Base-by-base conservation (phyloP, 768 basidiomycete species). In the Boletales sp. region DNA sequence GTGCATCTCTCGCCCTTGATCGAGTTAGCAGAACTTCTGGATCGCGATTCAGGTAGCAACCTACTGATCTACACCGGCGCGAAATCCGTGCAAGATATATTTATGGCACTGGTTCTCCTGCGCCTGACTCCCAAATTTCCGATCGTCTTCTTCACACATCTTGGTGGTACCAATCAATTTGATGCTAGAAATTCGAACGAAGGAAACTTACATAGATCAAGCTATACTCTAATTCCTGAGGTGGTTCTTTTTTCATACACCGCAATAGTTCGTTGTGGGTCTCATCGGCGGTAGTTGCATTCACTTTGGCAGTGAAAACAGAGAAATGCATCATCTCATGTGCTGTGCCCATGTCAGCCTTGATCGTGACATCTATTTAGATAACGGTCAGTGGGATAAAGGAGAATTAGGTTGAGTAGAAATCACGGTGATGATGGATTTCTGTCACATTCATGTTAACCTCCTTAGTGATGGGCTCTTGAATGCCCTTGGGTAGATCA, bases 371-470 rank as follows among this genome's bases (percentile, higher is more conserved):
- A 21, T 4, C 21, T 21, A 21, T 21, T 21, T 21, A 4, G 21
- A 21, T 21, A 21, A 21, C 21, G 21, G 21, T 21, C 21, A 21
- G 21, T 4, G 21, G 21, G 21, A 21, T 21, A 21, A 21, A 21
- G 4, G 4, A 21, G 21, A 21, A 2, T 21, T 21, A 21, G 2
- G 21, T 21, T 21, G 21, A 21, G 21, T 21, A 21, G 21, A 21
- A 2, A 21, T 21, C 21, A 21, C 21, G 21, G 21, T 21, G 21
- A 21, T 21, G 21, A 21, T 80, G 75, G n/a, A 97, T 69, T 11
- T 75, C 74, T 31, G 70, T 77, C 8, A 92, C 77, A 27, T 70
- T 79, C 90, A 95, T 93, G 42, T 80, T 81, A 7, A 77, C 21
- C 21, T 21, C 21, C 21, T 21, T 21, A 21, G 77, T 14, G 69